These are phyloP conservation scores for Ophiostoma himal-ulmi DNA, from an alignment of 2,329 filamentous ascomycete genomes.

Conservation along the genomic window DNA sequence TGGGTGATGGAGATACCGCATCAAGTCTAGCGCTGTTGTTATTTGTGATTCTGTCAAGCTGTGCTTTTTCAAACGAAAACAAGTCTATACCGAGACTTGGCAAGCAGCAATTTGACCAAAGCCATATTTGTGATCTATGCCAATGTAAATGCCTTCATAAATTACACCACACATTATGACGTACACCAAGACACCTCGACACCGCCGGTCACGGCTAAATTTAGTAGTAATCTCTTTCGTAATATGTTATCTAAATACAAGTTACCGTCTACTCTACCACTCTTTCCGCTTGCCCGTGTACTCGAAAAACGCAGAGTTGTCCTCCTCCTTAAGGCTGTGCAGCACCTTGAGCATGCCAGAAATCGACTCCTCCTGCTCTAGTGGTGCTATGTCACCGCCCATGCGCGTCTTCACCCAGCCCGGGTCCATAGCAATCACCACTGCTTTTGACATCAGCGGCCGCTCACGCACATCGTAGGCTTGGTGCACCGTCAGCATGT, in stretches of 20 bases:
- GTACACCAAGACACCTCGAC: neutral
- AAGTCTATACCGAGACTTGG: neutral
- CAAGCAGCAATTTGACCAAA: neutral
- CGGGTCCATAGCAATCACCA: constrained; percentile 33
- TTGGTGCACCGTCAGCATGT: constrained; percentile 35
- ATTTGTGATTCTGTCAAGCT: neutral
- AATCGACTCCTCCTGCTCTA: constrained; percentile 31
- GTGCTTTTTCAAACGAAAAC: neutral
- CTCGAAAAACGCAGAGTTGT: constrained; percentile 29
- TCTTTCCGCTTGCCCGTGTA: constrained; percentile 27
- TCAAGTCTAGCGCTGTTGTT: neutral
- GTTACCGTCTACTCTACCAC: constrained; percentile 26
- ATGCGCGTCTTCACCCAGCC: constrained; percentile 35
- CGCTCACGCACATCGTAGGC: constrained; percentile 27
- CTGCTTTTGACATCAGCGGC: constrained; percentile 19
- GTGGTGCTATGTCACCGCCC: constrained; percentile 30
- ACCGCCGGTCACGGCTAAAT: neutral
- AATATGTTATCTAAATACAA: neutral
- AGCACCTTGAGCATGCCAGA: constrained; percentile 66
- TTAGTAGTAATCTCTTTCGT: neutral
- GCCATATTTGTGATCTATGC: neutral
- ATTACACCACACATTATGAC: neutral
- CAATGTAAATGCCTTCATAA: too few relatives aligned
- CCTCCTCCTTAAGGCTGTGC: constrained; percentile 56
- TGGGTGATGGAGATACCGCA: neutral